Evolutionary conservation across 1,284 basidiomycete species (phyloP), one percentile per base, ranked within the genome.

Genomic region (Takashimella koratensis): DNA sequence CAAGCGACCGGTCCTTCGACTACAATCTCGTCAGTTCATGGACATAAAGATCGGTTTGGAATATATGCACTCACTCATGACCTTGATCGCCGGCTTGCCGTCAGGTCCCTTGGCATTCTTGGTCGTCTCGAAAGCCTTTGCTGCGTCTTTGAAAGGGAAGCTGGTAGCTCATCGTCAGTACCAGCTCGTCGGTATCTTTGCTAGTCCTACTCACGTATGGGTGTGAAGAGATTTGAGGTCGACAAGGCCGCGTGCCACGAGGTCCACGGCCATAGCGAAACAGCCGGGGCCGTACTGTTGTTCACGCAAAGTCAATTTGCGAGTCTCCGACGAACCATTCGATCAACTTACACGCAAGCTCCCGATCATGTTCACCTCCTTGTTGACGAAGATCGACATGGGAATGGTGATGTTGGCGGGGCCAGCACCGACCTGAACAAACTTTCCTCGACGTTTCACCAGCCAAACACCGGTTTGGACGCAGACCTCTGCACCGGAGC

Each of bases 31-130:
- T 36, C 30, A 36, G 30, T 36, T 36, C 8, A 8, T 8, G 30
- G 8, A 36, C 8, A 36, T 36, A 8, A 36, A 36, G 30, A 16
- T 36, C n/a, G n/a, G n/a, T n/a, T n/a, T n/a, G n/a, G n/a, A n/a
- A n/a, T n/a, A n/a, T n/a, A n/a, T 16, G 30, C 10, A 54, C 56
- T 50, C 46, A 60, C 60, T 62, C 52, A 60, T 49, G 0, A 62
- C 58, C 49, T 60, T 60, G 52, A 58, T 58, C 13, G 56, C 44
- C 40, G 47, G 66, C 57, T 74, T 76, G 25, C 79, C 80, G 54
- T 81, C 80, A 20, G 68, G 80, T 49, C 90, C 85, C 76, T 86
- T 88, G 36, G 90, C 90, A 27, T 65, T 67, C 43, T 74, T 71
- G 42, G 76, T 78, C 3, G 76, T 73, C 40, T 77, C 73, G 62